Evolutionary conservation across 1,284 basidiomycete genomes (phyloP).

Genomic region (Meira nashicola): DNA sequence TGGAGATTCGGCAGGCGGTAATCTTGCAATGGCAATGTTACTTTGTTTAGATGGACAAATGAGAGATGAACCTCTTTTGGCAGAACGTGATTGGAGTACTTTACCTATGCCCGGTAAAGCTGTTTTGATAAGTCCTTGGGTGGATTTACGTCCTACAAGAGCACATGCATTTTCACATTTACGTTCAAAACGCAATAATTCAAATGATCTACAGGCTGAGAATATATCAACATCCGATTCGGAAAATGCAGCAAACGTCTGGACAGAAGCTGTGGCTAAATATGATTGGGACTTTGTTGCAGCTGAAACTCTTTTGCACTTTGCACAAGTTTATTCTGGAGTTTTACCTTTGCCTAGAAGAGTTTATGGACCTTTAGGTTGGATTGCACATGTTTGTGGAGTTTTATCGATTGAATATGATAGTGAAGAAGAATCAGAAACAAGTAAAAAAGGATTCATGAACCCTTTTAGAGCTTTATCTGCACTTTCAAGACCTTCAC

Average conservation of each 20-base stretch:
- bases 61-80: conserved; percentile 16
- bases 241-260: conserved; percentile 10
- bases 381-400: conserved; percentile 42
- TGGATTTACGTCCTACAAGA: conserved; percentile 39
- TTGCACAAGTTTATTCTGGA: conserved; percentile 49
- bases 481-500: conserved; percentile 4
- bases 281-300: conserved; percentile 49
- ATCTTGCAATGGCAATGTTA: conserved; percentile 43
- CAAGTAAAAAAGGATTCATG: conserved; percentile 4
- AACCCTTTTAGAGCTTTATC: conserved; percentile 6
- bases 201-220: background rate
- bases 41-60: conserved; percentile 43
- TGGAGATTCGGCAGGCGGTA: conserved; percentile 50
- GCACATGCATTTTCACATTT: conserved; percentile 33
- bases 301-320: conserved; percentile 46
- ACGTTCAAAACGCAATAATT: conserved; percentile 9
- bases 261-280: conserved; percentile 32
- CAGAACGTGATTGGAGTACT: conserved; percentile 41
- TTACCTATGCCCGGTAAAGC: conserved; percentile 48
- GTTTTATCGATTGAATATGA: conserved; percentile 15
- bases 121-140: conserved; percentile 48
- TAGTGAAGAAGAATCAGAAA: background rate
- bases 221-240: background rate
- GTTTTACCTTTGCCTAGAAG: conserved; percentile 40
- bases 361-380: conserved; percentile 41